Conservation (phyloP, 345 rosid species). For the Ailanthus altissimus region DNA sequence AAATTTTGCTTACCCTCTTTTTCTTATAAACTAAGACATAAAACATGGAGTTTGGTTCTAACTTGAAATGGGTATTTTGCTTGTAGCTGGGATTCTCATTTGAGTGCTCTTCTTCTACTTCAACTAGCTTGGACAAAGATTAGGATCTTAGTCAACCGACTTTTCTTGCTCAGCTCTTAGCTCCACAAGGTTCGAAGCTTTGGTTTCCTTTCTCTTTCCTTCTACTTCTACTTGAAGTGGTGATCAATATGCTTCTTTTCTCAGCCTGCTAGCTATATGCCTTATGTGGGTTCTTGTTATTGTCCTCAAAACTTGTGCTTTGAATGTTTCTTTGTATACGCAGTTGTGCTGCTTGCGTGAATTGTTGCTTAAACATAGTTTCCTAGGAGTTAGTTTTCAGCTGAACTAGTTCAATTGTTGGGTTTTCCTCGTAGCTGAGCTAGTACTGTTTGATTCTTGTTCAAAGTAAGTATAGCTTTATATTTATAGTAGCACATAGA, state of each 20-base stretch:
- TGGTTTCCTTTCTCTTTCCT: background rate
- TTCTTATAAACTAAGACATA: background rate
- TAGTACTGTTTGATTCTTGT: background rate
- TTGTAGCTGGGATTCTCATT: background rate
- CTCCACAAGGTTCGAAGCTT: slow-evolving; percentile 11
- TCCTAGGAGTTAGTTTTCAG: background rate
- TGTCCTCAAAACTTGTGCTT: background rate
- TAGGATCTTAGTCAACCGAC: slow-evolving; percentile 6
- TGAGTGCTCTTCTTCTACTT: background rate
- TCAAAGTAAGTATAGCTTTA: slow-evolving; percentile 8
- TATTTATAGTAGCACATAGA: slow-evolving; percentile 11
- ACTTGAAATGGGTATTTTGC: background rate
- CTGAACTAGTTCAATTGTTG: slow-evolving; percentile 3
- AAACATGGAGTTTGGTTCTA: background rate
- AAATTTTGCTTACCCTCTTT: background rate
- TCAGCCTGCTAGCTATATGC: background rate
- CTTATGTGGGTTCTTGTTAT: background rate
- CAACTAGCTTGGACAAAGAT: background rate
- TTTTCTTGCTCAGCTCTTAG: background rate
- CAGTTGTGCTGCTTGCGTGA: background rate
- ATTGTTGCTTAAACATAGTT: no score
- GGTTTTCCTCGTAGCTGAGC: background rate
- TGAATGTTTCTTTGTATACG: background rate
- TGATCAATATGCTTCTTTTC: background rate
- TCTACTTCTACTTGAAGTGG: background rate